These are phyloP conservation scores for Zoysia japonica DNA, from an alignment of 176 grass and related monocot species.

Conservation along the genomic window DNA sequence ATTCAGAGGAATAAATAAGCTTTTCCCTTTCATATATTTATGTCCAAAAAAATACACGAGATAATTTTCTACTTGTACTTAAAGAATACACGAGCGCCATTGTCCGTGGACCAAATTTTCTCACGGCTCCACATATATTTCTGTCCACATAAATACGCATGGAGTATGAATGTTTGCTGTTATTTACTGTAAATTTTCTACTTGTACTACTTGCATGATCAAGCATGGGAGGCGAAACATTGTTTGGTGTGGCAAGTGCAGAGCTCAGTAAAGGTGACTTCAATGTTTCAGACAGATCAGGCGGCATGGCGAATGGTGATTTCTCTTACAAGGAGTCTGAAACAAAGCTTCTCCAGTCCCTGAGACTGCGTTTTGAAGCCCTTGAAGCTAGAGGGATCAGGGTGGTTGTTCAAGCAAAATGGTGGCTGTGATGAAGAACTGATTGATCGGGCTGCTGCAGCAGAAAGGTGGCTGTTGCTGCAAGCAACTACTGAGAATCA, in stretches of 20 bases:
- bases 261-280: slow-evolving; percentile 51
- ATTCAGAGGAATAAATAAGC: too few relatives aligned
- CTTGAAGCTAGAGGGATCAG: slow-evolving; percentile 80
- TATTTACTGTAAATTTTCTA: too few relatives aligned
- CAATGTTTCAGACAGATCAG: slow-evolving; percentile 42
- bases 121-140: too few relatives aligned
- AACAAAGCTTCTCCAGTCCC: slow-evolving; percentile 73
- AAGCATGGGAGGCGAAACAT: neutral
- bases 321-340: slow-evolving; percentile 75
- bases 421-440: slow-evolving; percentile 85
- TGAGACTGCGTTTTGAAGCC: slow-evolving; percentile 74
- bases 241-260: slow-evolving; percentile 63
- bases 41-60: too few relatives aligned
- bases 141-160: too few relatives aligned
- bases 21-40: too few relatives aligned
- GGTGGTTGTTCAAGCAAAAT: slow-evolving; percentile 78
- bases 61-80: too few relatives aligned
- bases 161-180: too few relatives aligned
- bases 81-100: too few relatives aligned
- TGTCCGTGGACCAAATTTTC: too few relatives aligned
- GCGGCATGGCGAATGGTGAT: slow-evolving; percentile 50
- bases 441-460: slow-evolving; percentile 67
- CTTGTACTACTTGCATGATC: too few relatives aligned
- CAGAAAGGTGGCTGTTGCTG: slow-evolving; percentile 54
- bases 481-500: slow-evolving; percentile 47